Evolutionary conservation across 139 green algal genomes (phyloP).

Genomic region (Micractinium sp.): DNA sequence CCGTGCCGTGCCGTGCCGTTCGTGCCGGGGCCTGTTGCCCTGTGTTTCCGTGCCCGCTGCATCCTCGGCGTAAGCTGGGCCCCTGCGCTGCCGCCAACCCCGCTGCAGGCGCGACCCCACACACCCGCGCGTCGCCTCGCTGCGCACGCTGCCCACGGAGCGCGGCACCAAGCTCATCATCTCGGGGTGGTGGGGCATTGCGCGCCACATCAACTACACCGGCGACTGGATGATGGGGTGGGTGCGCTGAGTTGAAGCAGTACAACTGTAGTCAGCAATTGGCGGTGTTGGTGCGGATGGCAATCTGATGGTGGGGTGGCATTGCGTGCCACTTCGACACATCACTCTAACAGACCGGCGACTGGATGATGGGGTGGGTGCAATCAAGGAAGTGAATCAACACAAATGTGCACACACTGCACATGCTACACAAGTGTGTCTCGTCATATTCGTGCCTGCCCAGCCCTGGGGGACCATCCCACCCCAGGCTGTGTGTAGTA

Average conservation of each 20-base stretch:
- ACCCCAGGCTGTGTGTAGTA: background rate
- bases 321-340: conserved; percentile 91
- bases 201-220: conserved; percentile 95
- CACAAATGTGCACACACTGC: no score
- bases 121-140: conserved; percentile 60
- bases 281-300: no score
- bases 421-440: no score
- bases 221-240: conserved; percentile 94
- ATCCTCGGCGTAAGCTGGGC: no score
- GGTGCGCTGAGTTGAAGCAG: background rate
- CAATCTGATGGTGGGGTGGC: conserved; percentile 93
- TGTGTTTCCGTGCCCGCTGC: no score
- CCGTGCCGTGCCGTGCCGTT: no score
- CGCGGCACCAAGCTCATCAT: conserved; percentile 86
- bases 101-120: background rate
- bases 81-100: no score
- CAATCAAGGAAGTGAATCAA: background rate
- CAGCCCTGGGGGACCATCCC: no score
- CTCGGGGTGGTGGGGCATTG: conserved; percentile 91
- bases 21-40: no score
- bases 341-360: conserved; percentile 94
- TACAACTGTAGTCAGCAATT: no score
- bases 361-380: conserved; percentile 88
- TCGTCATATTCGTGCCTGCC: no score
- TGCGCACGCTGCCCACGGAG: conserved; percentile 85